phyloP scores from a whole-genome alignment of 2,329 filamentous ascomycete species.

The Rhynchosporium agropyri region DNA sequence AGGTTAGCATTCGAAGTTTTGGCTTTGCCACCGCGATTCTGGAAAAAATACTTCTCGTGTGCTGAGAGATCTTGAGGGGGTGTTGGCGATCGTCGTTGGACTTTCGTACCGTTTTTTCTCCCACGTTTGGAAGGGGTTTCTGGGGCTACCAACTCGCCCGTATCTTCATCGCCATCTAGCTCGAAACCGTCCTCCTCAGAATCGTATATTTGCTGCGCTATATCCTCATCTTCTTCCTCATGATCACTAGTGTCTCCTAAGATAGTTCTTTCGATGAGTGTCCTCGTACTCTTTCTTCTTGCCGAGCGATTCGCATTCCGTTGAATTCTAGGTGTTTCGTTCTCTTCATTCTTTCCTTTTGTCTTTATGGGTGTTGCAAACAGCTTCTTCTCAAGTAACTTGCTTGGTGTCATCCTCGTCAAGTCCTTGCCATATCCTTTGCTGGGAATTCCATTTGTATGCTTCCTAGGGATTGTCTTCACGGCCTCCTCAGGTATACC shows the following conservation, averaged over 20 bases:
- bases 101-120: conserved; percentile 51
- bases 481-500: conserved; percentile 1
- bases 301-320: conserved; percentile 76
- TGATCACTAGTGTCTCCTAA: conserved; percentile 68
- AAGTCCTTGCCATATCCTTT: background rate
- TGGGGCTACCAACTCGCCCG: conserved; percentile 41
- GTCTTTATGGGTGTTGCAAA: conserved; percentile 40
- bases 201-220: conserved; percentile 70
- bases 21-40: conserved; percentile 78
- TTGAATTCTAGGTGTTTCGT: conserved; percentile 37
- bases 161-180: conserved; percentile 41
- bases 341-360: conserved; percentile 22
- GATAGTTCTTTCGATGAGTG: conserved; percentile 72
- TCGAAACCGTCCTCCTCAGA: conserved; percentile 53
- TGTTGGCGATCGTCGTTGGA: conserved; percentile 55
- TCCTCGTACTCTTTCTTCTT: conserved; percentile 78
- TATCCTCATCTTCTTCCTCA: conserved; percentile 67
- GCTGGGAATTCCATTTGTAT: conserved; percentile 1
- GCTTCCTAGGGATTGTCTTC: conserved; percentile 11
- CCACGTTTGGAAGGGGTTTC: conserved; percentile 57
- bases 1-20: conserved; percentile 90
- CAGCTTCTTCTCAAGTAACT: conserved; percentile 30
- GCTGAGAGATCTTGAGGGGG: conserved; percentile 81
- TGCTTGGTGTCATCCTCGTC: conserved; percentile 32
- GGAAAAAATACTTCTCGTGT: conserved; percentile 91